Evolutionary conservation across 2,329 filamentous ascomycete genomes (phyloP).

Genomic region (Canariomyces notabilis): DNA sequence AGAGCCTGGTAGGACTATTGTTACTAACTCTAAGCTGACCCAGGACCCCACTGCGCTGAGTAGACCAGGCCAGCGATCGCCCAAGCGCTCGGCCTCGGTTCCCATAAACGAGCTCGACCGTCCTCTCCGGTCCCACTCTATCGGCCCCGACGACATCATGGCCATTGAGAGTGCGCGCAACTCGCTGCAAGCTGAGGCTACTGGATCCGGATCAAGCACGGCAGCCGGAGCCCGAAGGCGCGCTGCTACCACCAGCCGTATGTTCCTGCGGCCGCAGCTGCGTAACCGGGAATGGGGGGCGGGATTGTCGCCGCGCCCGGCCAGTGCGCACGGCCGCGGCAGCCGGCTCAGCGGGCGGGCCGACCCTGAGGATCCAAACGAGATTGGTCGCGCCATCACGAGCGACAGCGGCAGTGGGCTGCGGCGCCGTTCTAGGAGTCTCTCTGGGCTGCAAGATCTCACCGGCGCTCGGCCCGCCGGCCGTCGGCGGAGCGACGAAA

Average conservation of each 20-base stretch:
- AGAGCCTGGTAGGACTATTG: background rate
- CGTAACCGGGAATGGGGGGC: slow-evolving; percentile 39
- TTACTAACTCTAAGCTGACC: slow-evolving; percentile 3
- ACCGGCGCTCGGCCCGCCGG: slow-evolving; percentile 27
- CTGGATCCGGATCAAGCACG: slow-evolving; percentile 19
- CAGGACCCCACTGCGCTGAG: slow-evolving; percentile 38
- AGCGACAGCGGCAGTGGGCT: slow-evolving; percentile 40
- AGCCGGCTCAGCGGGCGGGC: slow-evolving; percentile 11
- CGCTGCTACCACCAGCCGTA: slow-evolving; percentile 38
- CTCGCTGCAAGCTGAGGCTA: slow-evolving; percentile 45
- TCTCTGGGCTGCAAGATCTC: slow-evolving; percentile 49
- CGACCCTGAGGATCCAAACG: slow-evolving; percentile 41
- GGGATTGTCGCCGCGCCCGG: slow-evolving; percentile 56
- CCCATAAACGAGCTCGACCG: slow-evolving; percentile 57
- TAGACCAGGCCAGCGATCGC: slow-evolving; percentile 34
- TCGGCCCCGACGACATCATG: slow-evolving; percentile 51
- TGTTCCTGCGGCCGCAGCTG: slow-evolving; percentile 32
- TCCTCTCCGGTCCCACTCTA: slow-evolving; percentile 57
- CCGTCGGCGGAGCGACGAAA: slow-evolving; percentile 57
- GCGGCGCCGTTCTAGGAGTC: slow-evolving; percentile 54
- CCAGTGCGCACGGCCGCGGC: slow-evolving; percentile 52
- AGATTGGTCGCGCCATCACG: slow-evolving; percentile 59
- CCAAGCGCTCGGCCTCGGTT: slow-evolving; percentile 53
- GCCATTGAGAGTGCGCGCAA: slow-evolving; percentile 50
- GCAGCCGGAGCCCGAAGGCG: slow-evolving; percentile 26